phyloP scores from a whole-genome alignment of 305 asterid species.

The Andrographis paniculata region DNA sequence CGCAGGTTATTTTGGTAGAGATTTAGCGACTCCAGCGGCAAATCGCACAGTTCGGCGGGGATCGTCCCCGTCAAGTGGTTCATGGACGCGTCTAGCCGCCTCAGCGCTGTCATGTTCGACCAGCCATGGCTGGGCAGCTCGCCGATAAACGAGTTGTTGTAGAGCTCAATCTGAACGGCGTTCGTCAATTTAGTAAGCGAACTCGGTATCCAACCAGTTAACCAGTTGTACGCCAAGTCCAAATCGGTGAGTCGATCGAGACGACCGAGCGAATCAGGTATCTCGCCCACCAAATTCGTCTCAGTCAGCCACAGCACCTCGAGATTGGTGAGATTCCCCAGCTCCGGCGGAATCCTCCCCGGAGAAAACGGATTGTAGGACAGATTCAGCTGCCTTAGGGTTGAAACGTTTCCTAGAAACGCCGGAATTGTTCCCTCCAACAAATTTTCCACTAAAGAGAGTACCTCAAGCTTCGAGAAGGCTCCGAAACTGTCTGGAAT shows the following conservation, averaged over 20 bases:
- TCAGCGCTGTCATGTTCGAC: slow-evolving; percentile 62
- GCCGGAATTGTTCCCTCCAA: slow-evolving; percentile 66
- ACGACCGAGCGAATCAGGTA: slow-evolving; percentile 61
- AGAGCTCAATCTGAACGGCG: slow-evolving; percentile 66
- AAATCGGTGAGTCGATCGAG: slow-evolving; percentile 53
- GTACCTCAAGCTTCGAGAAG: slow-evolving; percentile 69
- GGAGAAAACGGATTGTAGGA: slow-evolving; percentile 75
- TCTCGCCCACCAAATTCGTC: slow-evolving; percentile 55
- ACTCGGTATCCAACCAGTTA: slow-evolving; percentile 53
- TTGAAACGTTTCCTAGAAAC: slow-evolving; percentile 59
- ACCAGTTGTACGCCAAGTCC: slow-evolving; percentile 65
- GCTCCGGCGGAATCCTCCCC: slow-evolving; percentile 74
- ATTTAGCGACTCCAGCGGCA: slow-evolving; percentile 72
- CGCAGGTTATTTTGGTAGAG: slow-evolving; percentile 53
- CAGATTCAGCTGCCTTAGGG: slow-evolving; percentile 72
- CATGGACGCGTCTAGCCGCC: slow-evolving; percentile 68
- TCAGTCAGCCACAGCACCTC: slow-evolving; percentile 79
- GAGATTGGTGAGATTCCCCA: slow-evolving; percentile 61
- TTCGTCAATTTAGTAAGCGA: slow-evolving; percentile 48
- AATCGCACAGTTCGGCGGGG: slow-evolving; percentile 59
- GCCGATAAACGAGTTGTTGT: slow-evolving; percentile 65
- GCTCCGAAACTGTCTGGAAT: slow-evolving; percentile 66
- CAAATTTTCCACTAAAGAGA: slow-evolving; percentile 66
- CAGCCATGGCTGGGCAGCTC: slow-evolving; percentile 61
- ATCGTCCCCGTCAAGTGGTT: slow-evolving; percentile 57